Base-by-base conservation (phyloP, 257 asterid genomes). In the Jacaranda copaia region DNA sequence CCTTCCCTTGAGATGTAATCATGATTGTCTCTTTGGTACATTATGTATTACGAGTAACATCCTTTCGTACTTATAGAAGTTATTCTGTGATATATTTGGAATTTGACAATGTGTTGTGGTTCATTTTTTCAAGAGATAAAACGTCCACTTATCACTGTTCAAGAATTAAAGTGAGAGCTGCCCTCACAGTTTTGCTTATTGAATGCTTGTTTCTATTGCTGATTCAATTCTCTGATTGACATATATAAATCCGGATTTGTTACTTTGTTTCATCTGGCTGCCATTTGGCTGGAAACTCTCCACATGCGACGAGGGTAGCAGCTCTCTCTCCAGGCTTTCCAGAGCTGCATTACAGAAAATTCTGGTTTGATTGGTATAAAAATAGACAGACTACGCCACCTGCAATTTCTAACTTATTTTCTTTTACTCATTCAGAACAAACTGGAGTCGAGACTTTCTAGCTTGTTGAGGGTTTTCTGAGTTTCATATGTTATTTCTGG, bases 81-180 rank as follows among this genome's bases (percentile, higher is more conserved):
- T 14, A 25, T 25, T 25, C 32, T 25, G 32, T 25, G 32, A 25
- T 25, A 25, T 53, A 18, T 16, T 48, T n/a, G 25, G 10, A 15
- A 1, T 53, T 53, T 5, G 11, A n/a, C 3, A 16, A n/a, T n/a
- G 20, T n/a, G 8, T 42, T 52, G 15, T 9, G 49, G 5, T 52
- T 39, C 42, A 55, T 8, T 56, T 42, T 40, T 35, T 52, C 64
- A 53, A 4, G 64, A 25, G 39, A 11, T 53, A 20, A 8, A 18
- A 42, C 20, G 2, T 18, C 40, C 40, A 55, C 67, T 40, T 72
- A 4, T 40, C 9, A 8, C 63, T 20, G 36, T 0, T 14, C 63
- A 51, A 70, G 63, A 18, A 52, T 38, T 56, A 6, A 39, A 72
- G 76, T 57, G 67, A 56, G 65, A 52, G 58, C 52, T 53, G 45